phyloP scores from a whole-genome alignment of 345 rosid species.

The Hibiscus tridactylites region DNA sequence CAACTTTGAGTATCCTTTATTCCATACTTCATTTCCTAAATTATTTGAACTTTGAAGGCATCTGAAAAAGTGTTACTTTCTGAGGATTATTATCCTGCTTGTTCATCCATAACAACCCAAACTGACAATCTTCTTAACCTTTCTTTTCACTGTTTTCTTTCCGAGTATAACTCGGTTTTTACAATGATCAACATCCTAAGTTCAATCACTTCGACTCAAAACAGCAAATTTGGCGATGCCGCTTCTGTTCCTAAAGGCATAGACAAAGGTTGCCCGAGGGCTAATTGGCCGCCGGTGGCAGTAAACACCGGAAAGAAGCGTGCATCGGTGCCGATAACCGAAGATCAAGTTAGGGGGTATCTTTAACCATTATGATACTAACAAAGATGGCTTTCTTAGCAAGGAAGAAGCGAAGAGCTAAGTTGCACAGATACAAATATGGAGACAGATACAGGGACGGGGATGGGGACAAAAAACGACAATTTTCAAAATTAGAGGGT shows the following conservation, averaged over 20 bases:
- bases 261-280: neutral
- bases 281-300: neutral
- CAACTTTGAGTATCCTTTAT: neutral
- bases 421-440: no score
- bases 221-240: neutral
- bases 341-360: slow-evolving; percentile 9
- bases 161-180: neutral
- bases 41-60: neutral
- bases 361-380: slow-evolving; percentile 5
- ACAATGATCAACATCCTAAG: neutral
- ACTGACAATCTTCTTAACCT: neutral
- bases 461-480: no score
- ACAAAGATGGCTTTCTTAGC: slow-evolving; percentile 20
- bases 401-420: no score
- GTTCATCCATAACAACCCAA: neutral
- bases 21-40: neutral
- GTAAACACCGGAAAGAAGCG: neutral
- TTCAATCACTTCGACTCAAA: neutral
- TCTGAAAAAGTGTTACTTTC: neutral
- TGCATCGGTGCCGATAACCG: neutral
- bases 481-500: no score
- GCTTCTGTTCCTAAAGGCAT: neutral
- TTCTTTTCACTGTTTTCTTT: no score
- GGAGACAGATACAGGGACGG: no score
- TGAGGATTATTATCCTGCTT: neutral